Conservation (phyloP, 768 basidiomycete genomes). For the Suillus luteus region DNA sequence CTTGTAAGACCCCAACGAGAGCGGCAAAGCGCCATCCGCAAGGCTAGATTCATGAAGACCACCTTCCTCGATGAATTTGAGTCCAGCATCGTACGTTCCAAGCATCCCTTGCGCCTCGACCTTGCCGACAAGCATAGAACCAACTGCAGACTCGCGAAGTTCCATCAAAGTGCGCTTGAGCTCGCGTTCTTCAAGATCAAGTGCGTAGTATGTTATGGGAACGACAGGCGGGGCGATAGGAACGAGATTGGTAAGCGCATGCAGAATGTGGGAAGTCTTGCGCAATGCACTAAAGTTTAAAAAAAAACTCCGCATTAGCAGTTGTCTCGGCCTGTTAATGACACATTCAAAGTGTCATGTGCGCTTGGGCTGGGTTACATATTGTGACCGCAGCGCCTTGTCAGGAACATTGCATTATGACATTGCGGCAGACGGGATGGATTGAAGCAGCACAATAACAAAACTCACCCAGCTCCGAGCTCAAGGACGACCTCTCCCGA, state of each 20-base stretch:
- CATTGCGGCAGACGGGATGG: background rate
- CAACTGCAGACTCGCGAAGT: conserved; percentile 65
- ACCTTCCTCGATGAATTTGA: conserved; percentile 69
- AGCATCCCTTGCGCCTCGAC: conserved; percentile 83
- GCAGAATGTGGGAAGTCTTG: conserved; percentile 85
- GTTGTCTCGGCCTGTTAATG: background rate
- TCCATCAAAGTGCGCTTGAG: conserved; percentile 76
- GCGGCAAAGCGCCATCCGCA: conserved; percentile 6
- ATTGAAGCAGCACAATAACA: background rate
- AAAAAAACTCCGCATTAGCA: conserved; percentile 15
- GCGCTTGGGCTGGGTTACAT: background rate
- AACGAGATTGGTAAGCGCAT: conserved; percentile 62
- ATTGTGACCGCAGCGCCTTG: background rate
- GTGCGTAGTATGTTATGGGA: conserved; percentile 83
- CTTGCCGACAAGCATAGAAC: conserved; percentile 63
- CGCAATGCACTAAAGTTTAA: conserved; percentile 68
- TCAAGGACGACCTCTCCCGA: conserved; percentile 73
- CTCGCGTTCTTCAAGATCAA: conserved; percentile 89
- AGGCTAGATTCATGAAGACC: conserved; percentile 22
- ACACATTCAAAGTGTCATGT: background rate
- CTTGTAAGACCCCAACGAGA: conserved; percentile 16
- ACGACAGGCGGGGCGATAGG: conserved; percentile 36
- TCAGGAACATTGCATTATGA: background rate
- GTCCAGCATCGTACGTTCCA: conserved; percentile 89
- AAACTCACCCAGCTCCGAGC: conserved; percentile 88